Base-by-base conservation (phyloP, 495 filamentous ascomycete genomes). In the Cercophora samala region DNA sequence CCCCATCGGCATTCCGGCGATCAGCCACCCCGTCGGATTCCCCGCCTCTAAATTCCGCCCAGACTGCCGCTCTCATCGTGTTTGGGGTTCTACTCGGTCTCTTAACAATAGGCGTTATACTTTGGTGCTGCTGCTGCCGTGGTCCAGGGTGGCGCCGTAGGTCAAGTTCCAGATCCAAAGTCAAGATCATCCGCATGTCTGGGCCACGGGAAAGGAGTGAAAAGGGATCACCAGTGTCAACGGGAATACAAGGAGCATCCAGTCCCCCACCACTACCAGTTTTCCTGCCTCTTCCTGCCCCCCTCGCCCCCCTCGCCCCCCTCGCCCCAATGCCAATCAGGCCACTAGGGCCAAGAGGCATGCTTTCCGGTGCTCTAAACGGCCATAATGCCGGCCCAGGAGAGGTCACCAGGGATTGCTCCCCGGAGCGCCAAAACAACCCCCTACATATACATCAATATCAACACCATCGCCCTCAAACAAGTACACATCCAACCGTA, bases 131-230 rank as follows among this genome's bases (percentile, higher is more conserved):
- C 13, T 56, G 53, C 1, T 56, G 53, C 53, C 53, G 53, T 19
- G n/a, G 17, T 11, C 53, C n/a, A 56, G 53, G 53, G 13, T 56
- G 53, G 53, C 53, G n/a, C 18, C 22, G n/a, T 22, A 8, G n/a
- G 13, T 6, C 53, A 4, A 19, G n/a, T 22, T 56, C 53, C 4
- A 56, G 18, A 21, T 9, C 53, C 53, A 56, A 13, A 23, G 53
- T 56, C n/a, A 56, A 23, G 18, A 56, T 56, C 53, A 56, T 56
- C 53, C 53, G 53, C 53, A 56, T 56, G 53, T 56, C 53, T 56
- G 53, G 53, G 53, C 22, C 53, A 9, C 13, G 22, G 13, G 37
- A 46, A 9, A 46, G 13, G 37, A 9, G 37, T 11, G 37, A 46
- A 13, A 46, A 17, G 15, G 37, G 37, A 46, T 17, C 37, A 46